Evolutionary conservation across 192 early-diverging fungal genomes (phyloP).

Genomic region (Chytriomyces sp.): DNA sequence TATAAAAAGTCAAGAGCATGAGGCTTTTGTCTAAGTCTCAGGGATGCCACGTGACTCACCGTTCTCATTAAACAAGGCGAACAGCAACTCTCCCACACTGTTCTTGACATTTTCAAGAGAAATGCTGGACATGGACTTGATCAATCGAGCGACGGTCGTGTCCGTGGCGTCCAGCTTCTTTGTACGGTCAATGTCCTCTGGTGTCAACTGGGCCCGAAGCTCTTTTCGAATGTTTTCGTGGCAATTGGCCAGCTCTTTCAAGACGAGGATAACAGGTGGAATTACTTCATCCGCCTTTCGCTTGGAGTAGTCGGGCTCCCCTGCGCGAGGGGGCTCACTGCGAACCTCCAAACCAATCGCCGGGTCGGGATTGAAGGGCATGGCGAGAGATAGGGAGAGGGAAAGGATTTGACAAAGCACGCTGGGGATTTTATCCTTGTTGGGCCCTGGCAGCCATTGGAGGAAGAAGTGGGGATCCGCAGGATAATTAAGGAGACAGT

Average conservation of each 20-base stretch:
- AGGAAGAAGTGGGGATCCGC: conserved; percentile 41
- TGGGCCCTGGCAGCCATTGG: conserved; percentile 38
- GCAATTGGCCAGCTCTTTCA: conserved; percentile 61
- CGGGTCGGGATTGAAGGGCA: conserved; percentile 23
- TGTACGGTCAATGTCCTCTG: conserved; percentile 72
- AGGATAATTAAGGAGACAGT: conserved; percentile 67
- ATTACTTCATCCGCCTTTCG: conserved; percentile 64
- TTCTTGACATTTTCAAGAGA: conserved; percentile 61
- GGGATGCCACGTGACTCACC: conserved; percentile 45
- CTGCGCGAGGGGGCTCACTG: conserved; percentile 33
- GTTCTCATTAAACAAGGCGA: conserved; percentile 69
- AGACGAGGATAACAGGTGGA: conserved; percentile 66
- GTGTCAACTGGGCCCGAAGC: conserved; percentile 56
- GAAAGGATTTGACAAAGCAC: conserved; percentile 37
- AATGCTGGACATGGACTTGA: conserved; percentile 70
- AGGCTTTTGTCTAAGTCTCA: neutral
- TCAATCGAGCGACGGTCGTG: conserved; percentile 62
- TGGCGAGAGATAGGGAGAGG: conserved; percentile 15
- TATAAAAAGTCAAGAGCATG: conserved; percentile 25
- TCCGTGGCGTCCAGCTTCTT: conserved; percentile 68
- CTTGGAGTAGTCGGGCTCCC: conserved; percentile 42
- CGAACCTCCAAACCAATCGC: conserved; percentile 33
- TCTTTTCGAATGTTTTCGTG: conserved; percentile 43
- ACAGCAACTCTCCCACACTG: conserved; percentile 65
- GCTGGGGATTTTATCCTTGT: conserved; percentile 21